phyloP scores from a whole-genome alignment of 306 rosid genomes.

The Begonia loranthoides region DNA sequence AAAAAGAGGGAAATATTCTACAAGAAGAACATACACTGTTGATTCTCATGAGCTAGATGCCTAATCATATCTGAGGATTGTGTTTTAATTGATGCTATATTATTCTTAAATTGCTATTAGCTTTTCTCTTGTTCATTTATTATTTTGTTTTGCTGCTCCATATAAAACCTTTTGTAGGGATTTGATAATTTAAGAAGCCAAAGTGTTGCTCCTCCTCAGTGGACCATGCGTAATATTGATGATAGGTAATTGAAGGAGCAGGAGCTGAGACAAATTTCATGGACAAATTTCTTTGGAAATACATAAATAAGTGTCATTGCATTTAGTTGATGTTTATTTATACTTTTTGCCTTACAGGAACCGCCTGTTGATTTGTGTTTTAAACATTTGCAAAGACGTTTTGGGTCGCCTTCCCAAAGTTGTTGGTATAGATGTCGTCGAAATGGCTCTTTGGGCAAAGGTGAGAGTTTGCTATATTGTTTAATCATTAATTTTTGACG shows the following conservation, averaged over 20 bases:
- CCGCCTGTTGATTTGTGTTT: constrained; percentile 61
- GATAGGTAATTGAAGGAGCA: constrained; percentile 46
- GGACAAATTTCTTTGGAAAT: not conserved
- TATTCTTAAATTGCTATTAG: not conserved
- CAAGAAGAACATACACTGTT: not conserved
- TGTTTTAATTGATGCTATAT: not conserved
- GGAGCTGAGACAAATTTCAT: too few relatives aligned
- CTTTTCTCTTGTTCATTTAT: not conserved
- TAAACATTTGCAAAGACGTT: constrained; percentile 74
- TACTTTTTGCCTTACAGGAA: constrained; percentile 32
- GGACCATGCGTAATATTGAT: constrained; percentile 94
- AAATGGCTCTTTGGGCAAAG: constrained; percentile 99
- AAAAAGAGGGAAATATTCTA: not conserved
- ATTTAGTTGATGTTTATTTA: not conserved
- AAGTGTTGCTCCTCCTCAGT: constrained; percentile 84
- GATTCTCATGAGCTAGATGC: too few relatives aligned
- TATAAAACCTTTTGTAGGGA: constrained; percentile 44
- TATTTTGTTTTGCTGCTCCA: not conserved
- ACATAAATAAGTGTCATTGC: not conserved
- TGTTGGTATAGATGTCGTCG: constrained; percentile 93
- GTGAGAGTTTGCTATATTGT: constrained; percentile 14
- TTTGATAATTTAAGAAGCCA: constrained; percentile 89
- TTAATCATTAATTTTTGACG: too few relatives aligned
- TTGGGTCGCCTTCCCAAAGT: constrained; percentile 85
- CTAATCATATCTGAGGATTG: too few relatives aligned